Evolutionary conservation across 1,284 basidiomycete species (phyloP), one percentile per base, ranked within the genome.

Genomic region (Pisolithus thermaeus): DNA sequence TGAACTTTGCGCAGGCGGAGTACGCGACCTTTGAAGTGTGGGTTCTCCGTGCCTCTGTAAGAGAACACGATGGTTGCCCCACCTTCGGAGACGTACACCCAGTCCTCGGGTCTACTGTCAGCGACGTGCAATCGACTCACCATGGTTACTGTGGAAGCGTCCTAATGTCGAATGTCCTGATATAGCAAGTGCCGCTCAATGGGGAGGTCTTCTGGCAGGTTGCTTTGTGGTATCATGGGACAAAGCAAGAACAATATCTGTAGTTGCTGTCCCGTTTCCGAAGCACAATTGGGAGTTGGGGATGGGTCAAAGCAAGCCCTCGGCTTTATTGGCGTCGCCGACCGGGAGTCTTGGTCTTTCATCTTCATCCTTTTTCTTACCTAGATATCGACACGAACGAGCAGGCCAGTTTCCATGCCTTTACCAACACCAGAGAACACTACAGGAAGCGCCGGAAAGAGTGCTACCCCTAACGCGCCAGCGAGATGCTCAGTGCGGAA

Each of bases 41-140:
- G 65, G 52, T 75, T 67, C 14, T 63, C 32, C 30, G 78, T 70
- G 0, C 91, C 90, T 11, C 63, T 61, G 64, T 93, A 95, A 7
- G 86, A 83, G 68, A 92, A 91, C 22, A 96, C 90, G 57, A 92
- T 81, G 8, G 90, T 88, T 8, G 90, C 87, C n/a, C 89, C 90
- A 14, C 93, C 93, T 70, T 96, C 93, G 1, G 90, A 84, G 28
- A 92, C 72, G 64, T 96, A 97, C 54, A 67, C 71, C 93, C 92
- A 96, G 64, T 92, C 74, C 6, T 64, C 58, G 0, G 84, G 77
- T 18, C 62, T 64, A 8, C 78, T 84, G 36, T 74, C 64, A 2
- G 67, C 56, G 47, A 72, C 47, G 0, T 49, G 49, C 23, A 45
- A 25, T 12, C 12, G 52, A 40, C 47, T 25, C 61, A 64, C 65